Evolutionary conservation across 495 filamentous ascomycete genomes (phyloP), one percentile per base, ranked within the genome.

Genomic region (Penicillium argentinense): DNA sequence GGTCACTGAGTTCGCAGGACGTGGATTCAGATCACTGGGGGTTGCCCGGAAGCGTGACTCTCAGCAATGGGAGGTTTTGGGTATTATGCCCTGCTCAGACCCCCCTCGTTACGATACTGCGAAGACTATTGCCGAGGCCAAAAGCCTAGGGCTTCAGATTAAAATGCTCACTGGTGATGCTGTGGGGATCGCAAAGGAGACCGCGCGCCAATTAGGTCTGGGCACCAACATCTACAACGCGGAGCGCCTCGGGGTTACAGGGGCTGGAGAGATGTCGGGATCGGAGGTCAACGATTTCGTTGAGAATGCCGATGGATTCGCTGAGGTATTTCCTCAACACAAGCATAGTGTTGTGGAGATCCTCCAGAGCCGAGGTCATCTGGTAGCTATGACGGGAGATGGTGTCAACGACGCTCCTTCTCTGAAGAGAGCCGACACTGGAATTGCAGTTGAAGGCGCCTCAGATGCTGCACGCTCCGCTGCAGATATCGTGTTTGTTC

Each of bases 141-240:
- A 91, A 75, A 76, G 75, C 45, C 82, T 96, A 41, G 91, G 91
- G 71, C 75, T 96, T 33, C 86, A 83, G 46, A 89, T 96, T 69
- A 96, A 95, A 76, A 96, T 96, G 88, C 83, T 96, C 73, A 96
- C 91, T 66, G 91, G 91, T 76, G 91, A 96, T 71, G 88, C 91
- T 42, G 88, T 95, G 59, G 90, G 87, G 68, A 95, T 95, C 68
- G 90, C 91, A 60, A 82, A 85, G 68, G 90, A 95, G 67, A 95
- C 89, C 54, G 91, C 87, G 27, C 87, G 88, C 62, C 85, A 89
- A 69, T 82, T 95, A 44, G 88, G 89, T 74, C 82, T 96, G 40
- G 91, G 91, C 57, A 93, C 89, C 44, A 95, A 96, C 69, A 84
- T 95, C 53, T 95, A 95, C 75, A 92, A 96, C 56, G 87, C 90